A percentile compares a stretch with the other conserved stretches of the same genome.
Conservation (phyloP, 495 filamentous ascomycete species). For the Xylaria intraflava region DNA sequence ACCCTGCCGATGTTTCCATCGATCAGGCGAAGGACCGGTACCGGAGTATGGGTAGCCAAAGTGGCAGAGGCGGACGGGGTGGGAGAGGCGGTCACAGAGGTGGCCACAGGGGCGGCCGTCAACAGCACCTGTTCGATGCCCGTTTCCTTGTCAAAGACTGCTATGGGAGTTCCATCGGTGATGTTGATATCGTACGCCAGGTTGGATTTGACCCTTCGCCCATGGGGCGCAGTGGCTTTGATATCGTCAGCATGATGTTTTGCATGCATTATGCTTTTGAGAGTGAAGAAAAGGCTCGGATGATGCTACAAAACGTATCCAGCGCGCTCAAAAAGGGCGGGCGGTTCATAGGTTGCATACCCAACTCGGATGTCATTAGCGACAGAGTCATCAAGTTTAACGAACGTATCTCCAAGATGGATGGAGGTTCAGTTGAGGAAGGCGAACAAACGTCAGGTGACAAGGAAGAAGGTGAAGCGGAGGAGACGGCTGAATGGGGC, state of each 20-base stretch:
- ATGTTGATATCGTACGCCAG: slow-evolving; percentile 67
- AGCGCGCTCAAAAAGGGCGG: slow-evolving; percentile 87
- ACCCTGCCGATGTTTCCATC: slow-evolving; percentile 86
- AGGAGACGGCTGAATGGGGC: slow-evolving; percentile 70
- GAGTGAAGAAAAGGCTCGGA: slow-evolving; percentile 75
- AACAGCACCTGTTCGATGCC: slow-evolving; percentile 62
- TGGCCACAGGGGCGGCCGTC: slow-evolving; percentile 38
- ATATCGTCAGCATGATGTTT: slow-evolving; percentile 98
- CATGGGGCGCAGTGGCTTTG: slow-evolving; percentile 71
- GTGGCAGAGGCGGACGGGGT: slow-evolving; percentile 46
- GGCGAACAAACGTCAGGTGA: slow-evolving; percentile 17
- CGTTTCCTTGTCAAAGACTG: slow-evolving; percentile 86
- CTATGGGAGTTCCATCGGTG: slow-evolving; percentile 71
- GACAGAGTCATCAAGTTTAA: slow-evolving; percentile 57
- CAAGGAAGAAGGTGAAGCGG: slow-evolving; percentile 46
- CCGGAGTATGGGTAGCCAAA: slow-evolving; percentile 55
- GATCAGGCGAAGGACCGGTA: slow-evolving; percentile 84
- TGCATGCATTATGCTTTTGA: slow-evolving; percentile 99
- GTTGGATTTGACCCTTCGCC: slow-evolving; percentile 72
- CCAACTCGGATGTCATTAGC: slow-evolving; percentile 83
- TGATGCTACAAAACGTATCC: slow-evolving; percentile 90
- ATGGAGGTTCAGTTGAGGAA: slow-evolving; percentile 28
- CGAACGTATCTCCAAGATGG: slow-evolving; percentile 45
- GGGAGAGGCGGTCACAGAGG: slow-evolving; percentile 38
- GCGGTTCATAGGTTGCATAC: slow-evolving; percentile 86